These are phyloP conservation scores for Mucor plumbeus DNA, from an alignment of 371 early-diverging fungal genomes.

Conservation along the genomic window DNA sequence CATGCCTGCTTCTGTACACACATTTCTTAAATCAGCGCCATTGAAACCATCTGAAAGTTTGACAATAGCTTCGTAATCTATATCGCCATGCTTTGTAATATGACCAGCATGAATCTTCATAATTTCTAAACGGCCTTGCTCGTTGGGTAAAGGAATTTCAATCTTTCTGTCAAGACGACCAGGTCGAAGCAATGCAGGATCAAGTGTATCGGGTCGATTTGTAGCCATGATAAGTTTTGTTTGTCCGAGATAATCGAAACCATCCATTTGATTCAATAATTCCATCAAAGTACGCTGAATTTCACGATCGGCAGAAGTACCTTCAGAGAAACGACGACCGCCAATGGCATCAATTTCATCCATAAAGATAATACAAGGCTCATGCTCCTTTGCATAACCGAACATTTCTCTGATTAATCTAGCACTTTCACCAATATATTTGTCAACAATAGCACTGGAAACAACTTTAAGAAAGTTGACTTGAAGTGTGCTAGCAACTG, in stretches of 20 bases:
- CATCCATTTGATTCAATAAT: slow-evolving; percentile 99
- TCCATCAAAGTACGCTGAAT: slow-evolving; percentile 99
- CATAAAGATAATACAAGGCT: slow-evolving; percentile 99
- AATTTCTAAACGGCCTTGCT: slow-evolving; percentile 94
- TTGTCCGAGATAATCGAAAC: slow-evolving; percentile 98
- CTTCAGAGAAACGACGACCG: slow-evolving; percentile 98
- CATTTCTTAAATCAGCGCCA: slow-evolving; percentile 99
- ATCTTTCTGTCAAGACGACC: slow-evolving; percentile 99
- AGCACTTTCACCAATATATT: slow-evolving; percentile 99
- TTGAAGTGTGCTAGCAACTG: slow-evolving; percentile 97
- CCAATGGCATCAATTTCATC: slow-evolving; percentile 99
- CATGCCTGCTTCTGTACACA: slow-evolving; percentile 99
- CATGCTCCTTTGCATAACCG: slow-evolving; percentile 98
- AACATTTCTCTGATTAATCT: slow-evolving; percentile 99
- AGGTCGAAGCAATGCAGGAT: slow-evolving; percentile 98
- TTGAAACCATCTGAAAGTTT: slow-evolving; percentile 99
- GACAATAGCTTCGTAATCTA: slow-evolving; percentile 98
- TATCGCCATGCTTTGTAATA: slow-evolving; percentile 96
- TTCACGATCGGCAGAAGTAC: slow-evolving; percentile 99
- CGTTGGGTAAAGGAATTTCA: slow-evolving; percentile 95
- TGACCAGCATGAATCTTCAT: slow-evolving; percentile 96
- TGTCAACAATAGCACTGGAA: slow-evolving; percentile 98
- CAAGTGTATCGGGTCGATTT: slow-evolving; percentile 99
- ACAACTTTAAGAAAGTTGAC: slow-evolving; percentile 98
- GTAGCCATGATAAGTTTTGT: slow-evolving; percentile 99